Base-by-base conservation (phyloP, 768 basidiomycete genomes). In the Gymnopilus dilepis region DNA sequence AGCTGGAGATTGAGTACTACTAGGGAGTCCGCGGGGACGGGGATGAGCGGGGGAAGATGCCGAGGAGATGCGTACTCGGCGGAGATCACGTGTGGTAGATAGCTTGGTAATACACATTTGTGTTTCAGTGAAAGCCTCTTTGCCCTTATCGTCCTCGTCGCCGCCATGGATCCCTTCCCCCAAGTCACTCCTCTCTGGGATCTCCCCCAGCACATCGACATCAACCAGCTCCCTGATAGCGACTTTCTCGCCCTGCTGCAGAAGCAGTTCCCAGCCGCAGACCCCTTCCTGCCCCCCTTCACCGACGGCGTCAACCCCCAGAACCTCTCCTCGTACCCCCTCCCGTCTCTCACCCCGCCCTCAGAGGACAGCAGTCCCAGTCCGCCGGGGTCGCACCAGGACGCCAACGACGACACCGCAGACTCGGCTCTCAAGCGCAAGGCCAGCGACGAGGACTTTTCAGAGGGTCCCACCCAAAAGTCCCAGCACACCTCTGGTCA, bases 1-100 rank as follows among this genome's bases (percentile, higher is more conserved):
- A 98, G 96, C 82, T 98, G 68, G 96, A 98, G 79, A 92, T 98
- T 60, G 96, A 98, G 70, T 95, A 95, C 77, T 95, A 95, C 76
- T 48, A 30, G 45, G 24, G 43, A n/a, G n/a, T 41, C 43, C 43
- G 43, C 2, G 54, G 38, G 42, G 15, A 15, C 41, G 55, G 40
- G 41, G 55, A 45, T 22, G 28, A 24, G n/a, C 42, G 40, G 56
- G 13, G 45, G 55, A 19, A 31, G 28, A 15, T 24, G 56, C 28
- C 40, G 42, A 51, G 42, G 45, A 40, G 37, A 62, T 41, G 56
- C 60, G 60, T 62, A 48, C 60, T 21, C 33, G 22, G 33, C 22
- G 34, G 42, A 28, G 19, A 33, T 58, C 60, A 67, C 61, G 61
- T 67, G 63, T 11, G 8, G 33, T 50, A 41, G 37, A 33, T 28